These are phyloP conservation scores for Lentinula sp. DNA, from an alignment of 768 basidiomycete genomes.

Conservation along the genomic window DNA sequence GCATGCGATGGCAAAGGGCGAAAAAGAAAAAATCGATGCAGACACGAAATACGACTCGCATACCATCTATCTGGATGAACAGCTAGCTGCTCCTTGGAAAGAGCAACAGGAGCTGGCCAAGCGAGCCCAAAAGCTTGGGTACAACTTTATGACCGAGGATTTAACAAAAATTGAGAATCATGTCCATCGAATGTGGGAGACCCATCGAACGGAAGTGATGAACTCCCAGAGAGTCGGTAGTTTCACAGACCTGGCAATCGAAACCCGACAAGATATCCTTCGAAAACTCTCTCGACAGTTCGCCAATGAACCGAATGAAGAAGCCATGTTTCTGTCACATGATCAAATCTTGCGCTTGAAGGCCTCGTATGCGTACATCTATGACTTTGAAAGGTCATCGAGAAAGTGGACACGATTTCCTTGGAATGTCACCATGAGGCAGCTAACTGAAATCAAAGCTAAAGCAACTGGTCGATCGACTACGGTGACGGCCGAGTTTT, in stretches of 20 bases:
- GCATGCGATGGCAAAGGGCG: slow-evolving; percentile 19
- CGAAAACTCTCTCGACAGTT: slow-evolving; percentile 41
- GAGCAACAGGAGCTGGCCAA: slow-evolving; percentile 20
- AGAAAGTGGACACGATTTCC: slow-evolving; percentile 29
- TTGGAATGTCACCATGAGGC: slow-evolving; percentile 47
- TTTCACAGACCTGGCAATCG: slow-evolving; percentile 26
- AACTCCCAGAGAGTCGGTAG: slow-evolving; percentile 13
- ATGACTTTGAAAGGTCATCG: slow-evolving; percentile 18
- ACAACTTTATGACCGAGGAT: slow-evolving; percentile 21
- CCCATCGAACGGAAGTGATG: slow-evolving; percentile 17
- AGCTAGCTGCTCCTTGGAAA: slow-evolving; percentile 26
- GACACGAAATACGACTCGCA: slow-evolving; percentile 19
- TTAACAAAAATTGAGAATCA: slow-evolving; percentile 33
- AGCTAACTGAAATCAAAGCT: slow-evolving; percentile 49
- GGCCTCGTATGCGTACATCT: slow-evolving; percentile 53
- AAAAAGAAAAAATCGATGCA: slow-evolving; percentile 18
- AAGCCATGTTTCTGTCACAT: slow-evolving; percentile 22
- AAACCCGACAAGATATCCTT: slow-evolving; percentile 46
- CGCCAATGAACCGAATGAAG: slow-evolving; percentile 18
- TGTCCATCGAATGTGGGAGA: slow-evolving; percentile 26
- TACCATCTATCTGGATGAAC: slow-evolving; percentile 17
- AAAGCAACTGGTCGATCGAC: slow-evolving; percentile 32
- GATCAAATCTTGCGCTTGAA: slow-evolving; percentile 30
- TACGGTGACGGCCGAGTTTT: slow-evolving; percentile 37
- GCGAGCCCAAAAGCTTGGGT: slow-evolving; percentile 14